Percentiles rank a stretch among this genome's conserved stretches.
phyloP scores from a whole-genome alignment of 148 eudicot species.

The Nepenthes mirabilis region DNA sequence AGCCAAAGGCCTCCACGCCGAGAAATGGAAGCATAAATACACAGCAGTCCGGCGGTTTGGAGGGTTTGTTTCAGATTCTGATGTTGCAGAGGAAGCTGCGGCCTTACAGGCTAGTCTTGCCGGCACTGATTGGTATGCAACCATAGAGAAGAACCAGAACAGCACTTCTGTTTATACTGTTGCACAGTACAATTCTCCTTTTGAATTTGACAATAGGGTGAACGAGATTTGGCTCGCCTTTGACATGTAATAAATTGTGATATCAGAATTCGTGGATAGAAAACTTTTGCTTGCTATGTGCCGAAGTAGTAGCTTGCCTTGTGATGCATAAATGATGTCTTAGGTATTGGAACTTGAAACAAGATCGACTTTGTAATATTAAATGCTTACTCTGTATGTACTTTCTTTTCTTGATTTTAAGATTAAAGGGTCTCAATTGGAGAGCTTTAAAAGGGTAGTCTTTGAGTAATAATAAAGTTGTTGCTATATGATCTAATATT shows the following conservation, averaged over 20 bases:
- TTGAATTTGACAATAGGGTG: slow-evolving; percentile 61
- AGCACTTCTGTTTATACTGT: slow-evolving; percentile 32
- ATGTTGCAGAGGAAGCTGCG: slow-evolving; percentile 54
- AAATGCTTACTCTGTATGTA: too few species aligned
- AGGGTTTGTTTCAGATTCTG: slow-evolving; percentile 46
- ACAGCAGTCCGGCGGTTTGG: slow-evolving; percentile 68
- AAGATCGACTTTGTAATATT: too few species aligned
- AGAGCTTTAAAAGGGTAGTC: too few species aligned
- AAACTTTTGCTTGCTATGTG: too few species aligned
- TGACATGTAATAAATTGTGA: neutral
- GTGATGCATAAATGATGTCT: too few species aligned
- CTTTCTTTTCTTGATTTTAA: too few species aligned
- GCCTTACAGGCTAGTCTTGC: slow-evolving; percentile 40
- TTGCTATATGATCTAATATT: too few species aligned
- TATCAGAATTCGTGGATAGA: too few species aligned
- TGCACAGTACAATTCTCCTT: slow-evolving; percentile 89
- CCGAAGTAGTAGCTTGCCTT: too few species aligned
- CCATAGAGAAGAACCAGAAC: slow-evolving; percentile 26
- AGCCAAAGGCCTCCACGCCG: slow-evolving; percentile 42
- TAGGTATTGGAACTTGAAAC: too few species aligned
- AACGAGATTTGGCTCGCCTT: slow-evolving; percentile 71
- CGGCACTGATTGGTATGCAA: slow-evolving; percentile 55
- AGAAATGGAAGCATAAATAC: slow-evolving; percentile 44
- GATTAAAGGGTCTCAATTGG: too few species aligned
- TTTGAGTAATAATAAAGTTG: too few species aligned